A percentile compares a stretch with the other conserved stretches of the same genome.
Conservation (phyloP, 1,284 basidiomycete genomes). For the Xerocomus tenax region DNA sequence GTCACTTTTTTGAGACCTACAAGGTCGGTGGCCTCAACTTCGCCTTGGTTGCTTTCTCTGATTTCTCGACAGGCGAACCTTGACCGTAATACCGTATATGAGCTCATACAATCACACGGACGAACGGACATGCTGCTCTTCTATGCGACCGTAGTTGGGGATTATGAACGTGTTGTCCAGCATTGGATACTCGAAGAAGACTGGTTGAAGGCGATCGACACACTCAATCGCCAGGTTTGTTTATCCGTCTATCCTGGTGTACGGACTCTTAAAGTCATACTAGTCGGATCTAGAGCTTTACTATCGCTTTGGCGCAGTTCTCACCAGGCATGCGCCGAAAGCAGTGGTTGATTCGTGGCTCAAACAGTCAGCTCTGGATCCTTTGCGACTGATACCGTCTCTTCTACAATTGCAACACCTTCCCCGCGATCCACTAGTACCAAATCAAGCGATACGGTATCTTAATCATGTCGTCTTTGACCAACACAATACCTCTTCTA, state of each 20-base stretch:
- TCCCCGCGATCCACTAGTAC: conserved; percentile 58
- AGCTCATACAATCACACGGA: conserved; percentile 89
- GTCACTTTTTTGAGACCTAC: conserved; percentile 88
- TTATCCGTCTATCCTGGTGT: background rate
- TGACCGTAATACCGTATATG: conserved; percentile 79
- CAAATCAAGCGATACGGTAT: conserved; percentile 83
- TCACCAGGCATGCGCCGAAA: conserved; percentile 80
- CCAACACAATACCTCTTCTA: conserved; percentile 71
- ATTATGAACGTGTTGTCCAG: conserved; percentile 80
- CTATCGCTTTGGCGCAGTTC: conserved; percentile 84
- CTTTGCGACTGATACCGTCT: conserved; percentile 82
- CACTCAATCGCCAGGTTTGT: conserved; percentile 74
- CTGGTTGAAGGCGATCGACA: conserved; percentile 85
- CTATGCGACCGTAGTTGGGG: conserved; percentile 78
- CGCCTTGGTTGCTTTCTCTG: background rate
- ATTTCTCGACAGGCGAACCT: conserved; percentile 56
- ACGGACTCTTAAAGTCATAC: conserved; percentile 1
- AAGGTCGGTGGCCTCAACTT: conserved; percentile 43
- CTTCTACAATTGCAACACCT: conserved; percentile 73
- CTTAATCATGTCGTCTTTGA: conserved; percentile 79
- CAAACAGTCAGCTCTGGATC: conserved; percentile 70
- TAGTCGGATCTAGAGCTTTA: conserved; percentile 81
- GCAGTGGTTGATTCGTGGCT: conserved; percentile 91
- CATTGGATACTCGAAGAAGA: conserved; percentile 89
- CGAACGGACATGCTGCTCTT: conserved; percentile 88